These are phyloP conservation scores for Globisporangium uncinulatum DNA, from an alignment of 352 stramenopile species.

Conservation along the genomic window DNA sequence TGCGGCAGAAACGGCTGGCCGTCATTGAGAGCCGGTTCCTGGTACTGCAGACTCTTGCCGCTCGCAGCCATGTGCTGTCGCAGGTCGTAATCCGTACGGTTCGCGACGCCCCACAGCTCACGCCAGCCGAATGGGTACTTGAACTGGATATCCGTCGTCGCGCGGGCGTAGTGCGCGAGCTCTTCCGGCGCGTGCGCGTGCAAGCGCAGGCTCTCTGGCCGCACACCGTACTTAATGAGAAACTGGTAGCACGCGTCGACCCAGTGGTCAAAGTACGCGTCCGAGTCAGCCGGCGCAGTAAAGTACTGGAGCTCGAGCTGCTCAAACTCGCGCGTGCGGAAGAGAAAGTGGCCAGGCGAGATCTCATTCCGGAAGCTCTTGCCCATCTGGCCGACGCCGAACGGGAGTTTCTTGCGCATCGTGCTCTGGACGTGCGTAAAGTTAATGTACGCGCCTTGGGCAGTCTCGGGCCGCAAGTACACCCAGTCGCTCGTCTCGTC, in stretches of 20 bases:
- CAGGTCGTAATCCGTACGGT: constrained; percentile 95
- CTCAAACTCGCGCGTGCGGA: constrained; percentile 97
- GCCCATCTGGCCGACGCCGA: constrained; percentile 96
- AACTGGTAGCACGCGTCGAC: constrained; percentile 90
- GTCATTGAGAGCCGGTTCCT: constrained; percentile 43
- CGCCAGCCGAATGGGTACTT: constrained; percentile 96
- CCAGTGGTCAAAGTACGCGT: constrained; percentile 88
- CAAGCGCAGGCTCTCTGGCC: constrained; percentile 86
- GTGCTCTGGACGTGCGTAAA: constrained; percentile 94
- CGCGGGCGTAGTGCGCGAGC: constrained; percentile 95
- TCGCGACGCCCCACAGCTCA: constrained; percentile 96
- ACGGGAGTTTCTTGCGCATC: constrained; percentile 91
- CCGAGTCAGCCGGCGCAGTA: constrained; percentile 66
- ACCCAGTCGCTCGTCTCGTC: constrained; percentile 84
- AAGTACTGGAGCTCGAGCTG: constrained; percentile 94
- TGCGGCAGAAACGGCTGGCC: constrained; percentile 91
- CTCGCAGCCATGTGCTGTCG: constrained; percentile 92
- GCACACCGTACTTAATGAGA: constrained; percentile 86
- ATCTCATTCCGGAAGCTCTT: constrained; percentile 99
- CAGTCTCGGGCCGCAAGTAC: constrained; percentile 97
- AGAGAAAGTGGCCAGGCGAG: constrained; percentile 96
- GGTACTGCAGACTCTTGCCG: constrained; percentile 85
- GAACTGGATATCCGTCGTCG: constrained; percentile 97
- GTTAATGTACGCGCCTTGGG: constrained; percentile 98
- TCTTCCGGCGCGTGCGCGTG: constrained; percentile 91